Evolutionary conservation across 2,329 filamentous ascomycete species (phyloP).

Genomic region (Biscogniauxia sp.): DNA sequence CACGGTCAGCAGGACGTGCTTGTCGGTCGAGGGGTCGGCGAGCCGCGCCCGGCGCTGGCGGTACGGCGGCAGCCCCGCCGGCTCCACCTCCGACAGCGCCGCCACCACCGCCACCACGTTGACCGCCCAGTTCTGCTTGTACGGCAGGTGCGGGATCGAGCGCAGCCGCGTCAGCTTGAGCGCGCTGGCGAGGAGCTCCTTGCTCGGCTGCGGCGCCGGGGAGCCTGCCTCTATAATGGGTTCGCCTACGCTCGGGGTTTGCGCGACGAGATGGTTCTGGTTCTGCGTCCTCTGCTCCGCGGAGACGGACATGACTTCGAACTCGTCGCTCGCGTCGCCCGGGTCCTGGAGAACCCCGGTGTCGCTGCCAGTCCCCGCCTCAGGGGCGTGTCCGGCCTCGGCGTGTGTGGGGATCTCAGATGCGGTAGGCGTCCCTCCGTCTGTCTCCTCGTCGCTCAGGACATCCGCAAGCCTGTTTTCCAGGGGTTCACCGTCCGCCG

Average conservation of each 20-base stretch:
- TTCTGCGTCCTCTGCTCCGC: constrained; percentile 18
- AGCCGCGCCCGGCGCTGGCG: constrained; percentile 53
- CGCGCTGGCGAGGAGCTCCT: constrained; percentile 35
- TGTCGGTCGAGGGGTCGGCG: constrained; percentile 49
- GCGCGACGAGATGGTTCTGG: constrained; percentile 14
- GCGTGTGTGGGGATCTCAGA: neutral
- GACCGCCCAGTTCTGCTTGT: constrained; percentile 57
- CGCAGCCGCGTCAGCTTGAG: constrained; percentile 51
- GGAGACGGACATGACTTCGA: constrained; percentile 37
- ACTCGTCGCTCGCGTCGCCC: constrained; percentile 36
- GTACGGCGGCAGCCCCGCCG: constrained; percentile 47
- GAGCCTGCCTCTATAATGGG: too few relatives aligned
- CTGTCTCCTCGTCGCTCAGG: neutral
- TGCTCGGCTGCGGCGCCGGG: constrained; percentile 37
- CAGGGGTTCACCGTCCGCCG: constrained; percentile 11
- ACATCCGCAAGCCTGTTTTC: constrained; percentile 1
- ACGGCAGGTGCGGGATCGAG: constrained; percentile 51
- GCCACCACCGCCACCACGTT: constrained; percentile 53
- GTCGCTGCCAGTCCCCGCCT: neutral
- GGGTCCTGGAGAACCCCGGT: constrained; percentile 8
- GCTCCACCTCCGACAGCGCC: constrained; percentile 46
- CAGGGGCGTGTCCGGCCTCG: neutral
- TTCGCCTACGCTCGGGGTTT: constrained; percentile 6
- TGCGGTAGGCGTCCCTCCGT: neutral
- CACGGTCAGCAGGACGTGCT: constrained; percentile 52